Evolutionary conservation across 306 rosid species (phyloP).

Genomic region (Boehmeria nivea): DNA sequence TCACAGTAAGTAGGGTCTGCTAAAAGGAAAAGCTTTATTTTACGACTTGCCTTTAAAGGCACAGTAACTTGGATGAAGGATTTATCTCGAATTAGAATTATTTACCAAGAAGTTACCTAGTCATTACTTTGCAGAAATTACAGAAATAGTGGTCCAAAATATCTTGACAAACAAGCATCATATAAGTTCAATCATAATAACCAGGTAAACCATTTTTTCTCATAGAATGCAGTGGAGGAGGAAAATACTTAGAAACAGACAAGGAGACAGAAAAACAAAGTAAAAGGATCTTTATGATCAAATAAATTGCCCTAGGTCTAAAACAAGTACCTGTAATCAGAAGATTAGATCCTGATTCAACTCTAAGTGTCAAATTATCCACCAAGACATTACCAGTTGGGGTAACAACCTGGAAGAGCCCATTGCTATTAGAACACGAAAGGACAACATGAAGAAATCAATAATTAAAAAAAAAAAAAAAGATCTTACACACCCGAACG

Average conservation of each 20-base stretch:
- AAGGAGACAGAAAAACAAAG: background rate
- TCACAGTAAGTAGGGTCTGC: no score
- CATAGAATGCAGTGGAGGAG: background rate
- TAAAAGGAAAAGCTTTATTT: no score
- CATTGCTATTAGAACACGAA: conserved; percentile 24
- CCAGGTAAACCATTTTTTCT: background rate
- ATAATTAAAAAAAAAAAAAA: conserved; percentile 8
- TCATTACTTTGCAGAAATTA: no score
- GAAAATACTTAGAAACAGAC: background rate
- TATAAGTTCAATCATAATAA: no score
- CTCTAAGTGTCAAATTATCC: conserved; percentile 75
- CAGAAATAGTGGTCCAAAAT: no score
- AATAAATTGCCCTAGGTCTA: conserved; percentile 3
- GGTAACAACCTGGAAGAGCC: conserved; percentile 74
- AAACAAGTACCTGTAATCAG: conserved; percentile 79
- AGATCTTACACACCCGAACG: conserved; percentile 59
- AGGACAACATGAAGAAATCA: conserved; percentile 7
- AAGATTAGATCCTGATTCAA: conserved; percentile 88
- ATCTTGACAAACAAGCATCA: no score
- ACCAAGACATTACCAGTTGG: conserved; percentile 94
- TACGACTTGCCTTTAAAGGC: no score
- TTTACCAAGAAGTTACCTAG: no score
- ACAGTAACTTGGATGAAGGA: no score
- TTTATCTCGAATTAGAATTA: no score
- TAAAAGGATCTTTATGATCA: background rate